Base-by-base conservation (phyloP, 2,329 filamentous ascomycete species). In the Beauveria scarabaeidicola region DNA sequence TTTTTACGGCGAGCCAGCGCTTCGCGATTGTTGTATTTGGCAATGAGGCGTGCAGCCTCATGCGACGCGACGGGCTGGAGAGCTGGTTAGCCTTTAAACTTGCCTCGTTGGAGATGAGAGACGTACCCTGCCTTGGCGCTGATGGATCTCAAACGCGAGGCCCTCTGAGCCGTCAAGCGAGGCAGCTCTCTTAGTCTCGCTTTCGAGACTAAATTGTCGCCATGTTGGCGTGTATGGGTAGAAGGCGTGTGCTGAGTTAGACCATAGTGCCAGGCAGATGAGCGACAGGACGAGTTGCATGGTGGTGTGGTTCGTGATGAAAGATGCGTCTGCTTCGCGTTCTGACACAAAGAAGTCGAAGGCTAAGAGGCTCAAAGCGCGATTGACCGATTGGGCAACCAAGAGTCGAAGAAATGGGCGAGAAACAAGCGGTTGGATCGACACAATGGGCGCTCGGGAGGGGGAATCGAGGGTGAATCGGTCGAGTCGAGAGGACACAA, bases 231-330 rank as follows among this genome's bases (percentile, higher is more conserved):
- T 68, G 66, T 74, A 81, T 5, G 77, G 77, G 52, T 70, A 78
- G 67, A 83, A 80, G 56, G 81, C 81, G 56, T 75, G 69, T 58
- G 73, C 73, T 53, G 73, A 69, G 43, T 75, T 71, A 58, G 74
- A 71, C 72, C 76, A 81, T 67, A 82, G 67, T 64, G 77, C 74
- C 67, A 83, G 68, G 66, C 77, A 77, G 61, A 78, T 66, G 47
- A 81, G 64, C 61, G 75, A 55, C 47, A 69, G 62, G 58, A 67
- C 64, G 53, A 72, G 66, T 63, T 73, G 73, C 79, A 81, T 81
- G 19, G 17, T 32, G 48, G 38, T 21, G 36, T 38, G 17, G 40
- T 29, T 52, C n/a, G 46, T 29, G 10, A 32, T 17, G 6, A 17
- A 19, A 44, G 17, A 36, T 25, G 13, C 36, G 47, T 47, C 43